Evolutionary conservation across 179 eudicot species (phyloP).

Genomic region (Nepenthes alata): DNA sequence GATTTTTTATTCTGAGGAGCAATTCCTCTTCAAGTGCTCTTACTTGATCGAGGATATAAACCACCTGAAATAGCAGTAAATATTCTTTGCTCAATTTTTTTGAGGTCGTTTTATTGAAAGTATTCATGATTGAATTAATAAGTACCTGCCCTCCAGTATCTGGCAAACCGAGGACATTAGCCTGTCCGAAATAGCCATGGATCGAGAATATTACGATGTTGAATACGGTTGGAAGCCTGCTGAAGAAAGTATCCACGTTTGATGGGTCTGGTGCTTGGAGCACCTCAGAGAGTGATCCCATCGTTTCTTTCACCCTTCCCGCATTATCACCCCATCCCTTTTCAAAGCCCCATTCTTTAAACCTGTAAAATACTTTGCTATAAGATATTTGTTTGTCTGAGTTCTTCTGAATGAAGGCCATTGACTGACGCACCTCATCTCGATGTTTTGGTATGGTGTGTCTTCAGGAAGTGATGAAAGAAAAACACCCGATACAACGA

Average conservation of each 20-base stretch:
- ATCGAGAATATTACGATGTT: conserved; percentile 76
- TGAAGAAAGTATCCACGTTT: conserved; percentile 49
- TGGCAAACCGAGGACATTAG: conserved; percentile 91
- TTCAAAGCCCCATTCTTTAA: conserved; percentile 86
- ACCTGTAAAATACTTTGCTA: conserved; percentile 23
- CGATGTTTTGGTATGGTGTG: conserved; percentile 48
- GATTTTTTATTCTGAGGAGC: conserved; percentile 37
- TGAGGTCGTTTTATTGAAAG: not conserved
- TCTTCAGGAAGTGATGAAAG: conserved; percentile 51
- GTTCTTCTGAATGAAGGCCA: not conserved
- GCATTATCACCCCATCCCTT: conserved; percentile 88
- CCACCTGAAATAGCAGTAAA: conserved; percentile 30
- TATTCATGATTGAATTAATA: not conserved
- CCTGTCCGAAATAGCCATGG: conserved; percentile 94
- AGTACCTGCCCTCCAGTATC: conserved; percentile 99
- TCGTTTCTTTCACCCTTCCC: conserved; percentile 50
- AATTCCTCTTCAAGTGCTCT: conserved; percentile 53
- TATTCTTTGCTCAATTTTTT: not conserved
- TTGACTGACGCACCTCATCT: conserved; percentile 36
- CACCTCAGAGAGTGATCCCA: conserved; percentile 60
- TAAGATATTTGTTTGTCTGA: not conserved
- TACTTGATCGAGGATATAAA: conserved; percentile 73
- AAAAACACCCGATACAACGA: conserved; percentile 56
- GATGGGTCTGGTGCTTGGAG: conserved; percentile 78
- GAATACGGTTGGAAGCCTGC: conserved; percentile 64